phyloP scores from a whole-genome alignment of 176 grass and related monocot species.

The Eremochloa ophiuroides region DNA sequence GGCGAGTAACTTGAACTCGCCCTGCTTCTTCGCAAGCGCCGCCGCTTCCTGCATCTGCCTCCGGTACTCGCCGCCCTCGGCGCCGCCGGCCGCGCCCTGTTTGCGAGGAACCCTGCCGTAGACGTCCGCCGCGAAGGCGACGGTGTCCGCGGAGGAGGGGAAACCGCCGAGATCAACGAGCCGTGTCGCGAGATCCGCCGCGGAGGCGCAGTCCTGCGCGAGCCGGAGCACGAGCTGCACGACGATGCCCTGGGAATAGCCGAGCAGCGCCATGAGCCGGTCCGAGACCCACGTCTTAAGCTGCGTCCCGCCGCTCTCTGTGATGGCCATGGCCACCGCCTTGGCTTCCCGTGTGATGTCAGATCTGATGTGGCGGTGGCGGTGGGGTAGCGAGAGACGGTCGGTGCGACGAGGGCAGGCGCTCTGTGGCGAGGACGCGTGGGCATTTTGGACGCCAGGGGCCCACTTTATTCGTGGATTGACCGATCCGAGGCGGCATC shows the following conservation, averaged over 20 bases:
- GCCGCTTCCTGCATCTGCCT: constrained; percentile 22
- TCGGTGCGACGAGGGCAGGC: neutral
- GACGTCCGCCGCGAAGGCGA: constrained; percentile 32
- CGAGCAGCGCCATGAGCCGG: constrained; percentile 30
- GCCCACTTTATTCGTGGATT: neutral
- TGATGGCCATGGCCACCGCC: neutral
- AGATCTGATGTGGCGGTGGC: no score
- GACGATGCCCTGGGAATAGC: constrained; percentile 19
- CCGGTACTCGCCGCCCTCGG: constrained; percentile 11
- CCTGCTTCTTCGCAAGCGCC: constrained; percentile 20
- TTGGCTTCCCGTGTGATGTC: neutral
- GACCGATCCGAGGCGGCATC: neutral
- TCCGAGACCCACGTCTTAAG: constrained; percentile 47
- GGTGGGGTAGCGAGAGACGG: neutral
- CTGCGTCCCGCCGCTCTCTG: neutral
- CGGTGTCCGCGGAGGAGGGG: constrained; percentile 19
- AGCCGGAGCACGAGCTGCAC: constrained; percentile 31
- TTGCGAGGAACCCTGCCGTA: constrained; percentile 5
- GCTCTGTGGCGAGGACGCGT: neutral
- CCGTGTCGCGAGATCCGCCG: constrained; percentile 16
- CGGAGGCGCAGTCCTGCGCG: constrained; percentile 31
- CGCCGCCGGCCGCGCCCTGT: neutral
- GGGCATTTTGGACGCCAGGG: neutral
- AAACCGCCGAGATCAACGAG: constrained; percentile 37
- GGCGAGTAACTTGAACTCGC: constrained; percentile 30